A percentile compares a stretch with the other conserved stretches of the same genome.
phyloP scores from a whole-genome alignment of 352 stramenopile species.

The Globisporangium megalacanthum region DNA sequence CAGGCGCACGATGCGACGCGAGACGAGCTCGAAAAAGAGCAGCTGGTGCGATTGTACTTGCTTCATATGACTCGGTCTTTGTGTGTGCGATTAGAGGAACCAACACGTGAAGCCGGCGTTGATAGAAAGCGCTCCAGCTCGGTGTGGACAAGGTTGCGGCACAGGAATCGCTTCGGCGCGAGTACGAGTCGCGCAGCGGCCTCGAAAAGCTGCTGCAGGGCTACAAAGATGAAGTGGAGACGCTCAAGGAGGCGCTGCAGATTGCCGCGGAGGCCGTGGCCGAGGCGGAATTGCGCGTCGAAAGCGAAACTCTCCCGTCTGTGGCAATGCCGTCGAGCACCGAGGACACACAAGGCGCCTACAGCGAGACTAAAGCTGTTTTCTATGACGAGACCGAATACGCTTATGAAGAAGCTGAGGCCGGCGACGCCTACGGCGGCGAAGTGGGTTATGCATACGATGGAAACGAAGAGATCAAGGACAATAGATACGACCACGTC shows the following conservation, averaged over 20 bases:
- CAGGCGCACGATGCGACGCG: constrained; percentile 30
- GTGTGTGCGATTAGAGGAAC: too few relatives aligned
- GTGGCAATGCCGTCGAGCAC: too few relatives aligned
- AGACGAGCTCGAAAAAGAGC: constrained; percentile 37
- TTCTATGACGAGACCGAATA: too few relatives aligned
- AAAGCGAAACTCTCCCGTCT: too few relatives aligned
- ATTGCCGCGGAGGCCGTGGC: constrained; percentile 62
- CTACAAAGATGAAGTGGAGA: constrained; percentile 75
- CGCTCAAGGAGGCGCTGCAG: constrained; percentile 64
- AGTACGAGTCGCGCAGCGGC: constrained; percentile 40
- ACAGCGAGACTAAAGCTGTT: too few relatives aligned
- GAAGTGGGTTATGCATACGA: too few relatives aligned
- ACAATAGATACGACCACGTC: too few relatives aligned
- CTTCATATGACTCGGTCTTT: constrained; percentile 1
- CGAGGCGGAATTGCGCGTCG: constrained; percentile 13
- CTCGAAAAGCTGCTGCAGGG: constrained; percentile 51
- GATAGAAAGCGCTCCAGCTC: constrained; percentile 34
- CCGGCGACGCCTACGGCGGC: too few relatives aligned
- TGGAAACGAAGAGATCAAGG: too few relatives aligned
- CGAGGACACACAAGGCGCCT: too few relatives aligned
- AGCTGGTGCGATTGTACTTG: constrained; percentile 23
- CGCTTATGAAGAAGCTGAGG: too few relatives aligned
- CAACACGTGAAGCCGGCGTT: too few relatives aligned
- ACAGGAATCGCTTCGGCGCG: constrained; percentile 51
- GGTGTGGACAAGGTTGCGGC: constrained; percentile 38